phyloP scores from a whole-genome alignment of 208 protist species.

The Leptomonas seymouri region DNA sequence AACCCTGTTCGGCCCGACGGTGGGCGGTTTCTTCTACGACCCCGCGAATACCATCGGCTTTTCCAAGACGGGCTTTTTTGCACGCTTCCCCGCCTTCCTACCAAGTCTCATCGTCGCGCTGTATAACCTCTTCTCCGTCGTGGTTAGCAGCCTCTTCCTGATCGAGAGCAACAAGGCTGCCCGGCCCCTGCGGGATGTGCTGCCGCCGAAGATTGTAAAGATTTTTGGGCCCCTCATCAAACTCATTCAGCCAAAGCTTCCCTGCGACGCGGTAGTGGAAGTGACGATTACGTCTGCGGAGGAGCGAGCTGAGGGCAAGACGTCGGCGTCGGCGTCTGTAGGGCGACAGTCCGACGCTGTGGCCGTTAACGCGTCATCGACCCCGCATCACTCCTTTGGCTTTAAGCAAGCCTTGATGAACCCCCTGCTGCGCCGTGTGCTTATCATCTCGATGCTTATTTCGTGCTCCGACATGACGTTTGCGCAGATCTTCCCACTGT shows the following conservation, averaged over 20 bases:
- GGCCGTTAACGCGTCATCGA: neutral
- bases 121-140: slow-evolving; percentile 60
- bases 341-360: neutral
- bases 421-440: slow-evolving; percentile 48
- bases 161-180: slow-evolving; percentile 55
- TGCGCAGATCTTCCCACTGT: slow-evolving; percentile 64
- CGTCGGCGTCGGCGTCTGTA: neutral
- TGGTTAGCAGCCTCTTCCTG: slow-evolving; percentile 47
- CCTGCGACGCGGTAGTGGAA: slow-evolving; percentile 21
- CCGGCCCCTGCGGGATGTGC: slow-evolving; percentile 28
- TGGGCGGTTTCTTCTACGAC: slow-evolving; percentile 79
- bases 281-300: slow-evolving; percentile 16
- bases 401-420: slow-evolving; percentile 59
- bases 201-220: slow-evolving; percentile 19
- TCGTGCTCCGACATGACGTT: slow-evolving; percentile 64
- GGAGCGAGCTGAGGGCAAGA: neutral
- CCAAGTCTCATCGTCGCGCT: slow-evolving; percentile 50
- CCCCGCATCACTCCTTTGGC: slow-evolving; percentile 45
- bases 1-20: slow-evolving; percentile 63
- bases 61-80: slow-evolving; percentile 38
- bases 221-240: slow-evolving; percentile 27
- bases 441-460: slow-evolving; percentile 74
- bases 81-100: slow-evolving; percentile 68
- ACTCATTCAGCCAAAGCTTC: slow-evolving; percentile 41
- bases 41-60: slow-evolving; percentile 39